phyloP scores from a whole-genome alignment of 495 filamentous ascomycete species.

The Lasiosphaeris hirsuta region DNA sequence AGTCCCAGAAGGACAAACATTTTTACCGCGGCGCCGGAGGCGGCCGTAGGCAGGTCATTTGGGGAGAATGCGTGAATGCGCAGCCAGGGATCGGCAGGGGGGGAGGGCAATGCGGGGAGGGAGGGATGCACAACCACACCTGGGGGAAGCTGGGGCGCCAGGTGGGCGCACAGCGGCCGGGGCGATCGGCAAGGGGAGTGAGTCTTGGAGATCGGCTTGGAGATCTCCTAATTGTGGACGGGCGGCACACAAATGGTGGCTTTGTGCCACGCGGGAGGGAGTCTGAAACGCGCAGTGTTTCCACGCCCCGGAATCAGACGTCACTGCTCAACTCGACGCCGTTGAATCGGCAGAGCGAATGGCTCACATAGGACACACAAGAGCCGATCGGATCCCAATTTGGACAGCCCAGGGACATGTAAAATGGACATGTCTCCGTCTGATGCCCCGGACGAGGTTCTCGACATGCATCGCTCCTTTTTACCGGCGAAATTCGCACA shows the following conservation, averaged over 20 bases:
- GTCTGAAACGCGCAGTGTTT: slow-evolving; percentile 20
- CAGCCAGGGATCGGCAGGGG: slow-evolving; percentile 17
- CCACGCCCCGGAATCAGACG: slow-evolving; percentile 7
- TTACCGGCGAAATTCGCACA: neutral
- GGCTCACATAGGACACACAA: neutral
- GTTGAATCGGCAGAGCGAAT: neutral
- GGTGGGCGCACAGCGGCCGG: no score
- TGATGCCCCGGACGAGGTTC: neutral
- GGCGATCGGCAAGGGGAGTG: slow-evolving; percentile 12
- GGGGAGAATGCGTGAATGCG: neutral
- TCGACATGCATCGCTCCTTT: neutral
- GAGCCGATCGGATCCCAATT: slow-evolving; percentile 7
- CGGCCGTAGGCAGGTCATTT: neutral
- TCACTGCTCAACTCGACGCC: slow-evolving; percentile 6
- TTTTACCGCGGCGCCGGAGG: neutral
- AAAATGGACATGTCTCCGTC: slow-evolving; percentile 5
- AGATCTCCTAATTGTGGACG: neutral
- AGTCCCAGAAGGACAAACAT: neutral
- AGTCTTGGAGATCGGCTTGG: slow-evolving; percentile 9
- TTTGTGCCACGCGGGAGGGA: slow-evolving; percentile 10
- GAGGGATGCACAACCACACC: neutral
- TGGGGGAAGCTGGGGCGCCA: neutral
- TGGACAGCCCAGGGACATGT: slow-evolving; percentile 5
- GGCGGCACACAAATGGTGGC: slow-evolving; percentile 6
- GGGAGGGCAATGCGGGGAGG: slow-evolving; percentile 13